A percentile compares a stretch with the other conserved stretches of the same genome.
Conservation (phyloP, 805 yeast genomes). For the Metschnikowia peoriensis region DNA sequence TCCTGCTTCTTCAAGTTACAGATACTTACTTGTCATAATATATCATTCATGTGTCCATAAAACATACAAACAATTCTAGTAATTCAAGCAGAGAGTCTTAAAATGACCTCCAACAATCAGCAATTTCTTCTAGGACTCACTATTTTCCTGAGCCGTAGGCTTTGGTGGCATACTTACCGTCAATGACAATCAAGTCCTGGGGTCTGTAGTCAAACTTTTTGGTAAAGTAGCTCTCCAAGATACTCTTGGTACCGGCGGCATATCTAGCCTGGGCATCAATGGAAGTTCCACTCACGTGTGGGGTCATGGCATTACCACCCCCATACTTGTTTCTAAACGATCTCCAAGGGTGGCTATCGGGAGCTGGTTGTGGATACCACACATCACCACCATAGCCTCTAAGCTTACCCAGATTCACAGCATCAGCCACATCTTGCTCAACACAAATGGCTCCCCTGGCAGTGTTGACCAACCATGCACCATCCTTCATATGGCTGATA, state of each 20-base stretch:
- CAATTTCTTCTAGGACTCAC: not conserved
- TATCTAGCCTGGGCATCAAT: constrained; percentile 78
- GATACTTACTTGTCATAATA: too few species aligned
- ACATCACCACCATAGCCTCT: constrained; percentile 86
- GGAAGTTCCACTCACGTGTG: constrained; percentile 77
- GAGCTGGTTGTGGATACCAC: constrained; percentile 85
- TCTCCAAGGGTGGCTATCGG: constrained; percentile 77
- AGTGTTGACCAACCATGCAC: constrained; percentile 72
- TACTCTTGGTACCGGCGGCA: constrained; percentile 64
- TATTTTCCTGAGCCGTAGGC: constrained; percentile 57
- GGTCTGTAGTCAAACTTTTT: constrained; percentile 67
- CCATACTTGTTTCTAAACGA: constrained; percentile 54
- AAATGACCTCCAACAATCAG: too few species aligned
- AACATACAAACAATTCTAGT: too few species aligned
- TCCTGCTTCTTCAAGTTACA: too few species aligned
- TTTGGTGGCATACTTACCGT: constrained; percentile 71
- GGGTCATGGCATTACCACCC: constrained; percentile 83
- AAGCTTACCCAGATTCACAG: constrained; percentile 63
- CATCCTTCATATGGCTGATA: constrained; percentile 67
- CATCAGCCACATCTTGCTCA: constrained; percentile 73
- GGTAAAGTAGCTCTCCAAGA: constrained; percentile 60
- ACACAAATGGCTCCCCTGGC: constrained; percentile 81
- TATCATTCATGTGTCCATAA: too few species aligned
- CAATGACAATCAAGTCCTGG: constrained; percentile 68
- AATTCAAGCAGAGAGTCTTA: too few species aligned